Evolutionary conservation across 257 asterid species (phyloP).

Genomic region (Capsicum baccatum): DNA sequence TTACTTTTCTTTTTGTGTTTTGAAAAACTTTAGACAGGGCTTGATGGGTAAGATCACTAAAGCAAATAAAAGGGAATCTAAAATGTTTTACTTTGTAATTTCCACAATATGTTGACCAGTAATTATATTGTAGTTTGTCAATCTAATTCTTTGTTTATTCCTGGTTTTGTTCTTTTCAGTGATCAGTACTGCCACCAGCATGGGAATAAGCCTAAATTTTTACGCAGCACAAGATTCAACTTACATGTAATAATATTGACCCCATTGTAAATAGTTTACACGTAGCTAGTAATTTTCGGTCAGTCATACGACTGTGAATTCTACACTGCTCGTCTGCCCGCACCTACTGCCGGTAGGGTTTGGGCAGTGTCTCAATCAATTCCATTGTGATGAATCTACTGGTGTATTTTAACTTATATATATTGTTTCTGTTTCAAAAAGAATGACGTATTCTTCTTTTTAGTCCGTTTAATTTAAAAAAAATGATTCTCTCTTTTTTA

Average conservation of each 20-base stretch:
- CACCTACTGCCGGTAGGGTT: background rate
- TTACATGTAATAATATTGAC: background rate
- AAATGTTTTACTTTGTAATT: background rate
- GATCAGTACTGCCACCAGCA: background rate
- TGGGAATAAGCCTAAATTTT: background rate
- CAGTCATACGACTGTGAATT: background rate
- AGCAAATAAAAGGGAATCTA: conserved; percentile 28
- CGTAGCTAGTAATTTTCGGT: background rate
- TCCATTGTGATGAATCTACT: background rate
- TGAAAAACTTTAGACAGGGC: conserved; percentile 50
- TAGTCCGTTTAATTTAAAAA: too few relatives aligned
- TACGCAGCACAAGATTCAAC: background rate
- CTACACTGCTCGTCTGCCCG: background rate
- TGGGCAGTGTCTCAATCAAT: background rate
- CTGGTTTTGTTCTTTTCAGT: background rate
- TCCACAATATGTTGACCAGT: conserved; percentile 6
- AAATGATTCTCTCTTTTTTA: too few relatives aligned
- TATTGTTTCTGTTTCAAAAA: too few relatives aligned
- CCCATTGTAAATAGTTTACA: background rate
- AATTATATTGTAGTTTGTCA: background rate
- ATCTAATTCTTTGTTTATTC: background rate
- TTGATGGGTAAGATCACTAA: conserved; percentile 41
- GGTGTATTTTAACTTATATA: background rate
- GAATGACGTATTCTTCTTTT: too few relatives aligned
- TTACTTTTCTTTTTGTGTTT: conserved; percentile 35